A percentile compares a stretch with the other conserved stretches of the same genome.
Conservation (phyloP, 2,329 filamentous ascomycete genomes). For the Fusarium begoniae region DNA sequence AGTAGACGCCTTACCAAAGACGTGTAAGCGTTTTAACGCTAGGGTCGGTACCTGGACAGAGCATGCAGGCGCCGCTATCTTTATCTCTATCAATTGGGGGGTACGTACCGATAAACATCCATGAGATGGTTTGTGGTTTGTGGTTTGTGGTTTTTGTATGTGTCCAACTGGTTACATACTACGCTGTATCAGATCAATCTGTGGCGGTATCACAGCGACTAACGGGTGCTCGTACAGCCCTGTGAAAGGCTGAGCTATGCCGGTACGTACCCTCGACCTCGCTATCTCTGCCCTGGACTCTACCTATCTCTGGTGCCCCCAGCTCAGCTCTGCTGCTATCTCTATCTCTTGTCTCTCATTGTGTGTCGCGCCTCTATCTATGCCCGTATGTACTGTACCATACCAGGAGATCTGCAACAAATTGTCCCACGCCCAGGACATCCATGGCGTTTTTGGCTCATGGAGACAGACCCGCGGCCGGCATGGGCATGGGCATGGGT, state of each 20-base stretch:
- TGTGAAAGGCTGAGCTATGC: slow-evolving; percentile 14
- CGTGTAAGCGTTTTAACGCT: slow-evolving; percentile 9
- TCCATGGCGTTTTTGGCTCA: slow-evolving; percentile 28
- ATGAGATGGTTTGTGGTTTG: slow-evolving; percentile 5
- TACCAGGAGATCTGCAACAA: slow-evolving; percentile 25
- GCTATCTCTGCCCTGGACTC: slow-evolving; percentile 19
- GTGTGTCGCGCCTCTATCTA: slow-evolving; percentile 27
- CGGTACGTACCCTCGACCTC: slow-evolving; percentile 6
- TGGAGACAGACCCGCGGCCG: slow-evolving; percentile 16
- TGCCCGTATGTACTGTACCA: background rate
- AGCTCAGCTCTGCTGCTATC: slow-evolving; percentile 13
- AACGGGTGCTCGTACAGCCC: slow-evolving; percentile 17
- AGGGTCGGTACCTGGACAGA: slow-evolving; percentile 33
- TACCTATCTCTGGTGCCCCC: slow-evolving; percentile 22
- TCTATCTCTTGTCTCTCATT: slow-evolving; percentile 19
- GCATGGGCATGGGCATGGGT: background rate
- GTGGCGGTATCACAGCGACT: slow-evolving; percentile 23
- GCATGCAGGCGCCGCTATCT: slow-evolving; percentile 33
- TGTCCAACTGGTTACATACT: slow-evolving; percentile 40
- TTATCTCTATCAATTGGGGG: slow-evolving; percentile 22
- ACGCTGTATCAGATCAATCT: slow-evolving; percentile 24
- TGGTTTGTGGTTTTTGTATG: slow-evolving; percentile 32
- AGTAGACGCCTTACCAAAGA: slow-evolving; percentile 9
- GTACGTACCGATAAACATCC: slow-evolving; percentile 43
- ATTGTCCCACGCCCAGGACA: slow-evolving; percentile 21